These are phyloP conservation scores for Beauveria bassiana DNA, from an alignment of 2,329 filamentous ascomycete species.

Conservation along the genomic window DNA sequence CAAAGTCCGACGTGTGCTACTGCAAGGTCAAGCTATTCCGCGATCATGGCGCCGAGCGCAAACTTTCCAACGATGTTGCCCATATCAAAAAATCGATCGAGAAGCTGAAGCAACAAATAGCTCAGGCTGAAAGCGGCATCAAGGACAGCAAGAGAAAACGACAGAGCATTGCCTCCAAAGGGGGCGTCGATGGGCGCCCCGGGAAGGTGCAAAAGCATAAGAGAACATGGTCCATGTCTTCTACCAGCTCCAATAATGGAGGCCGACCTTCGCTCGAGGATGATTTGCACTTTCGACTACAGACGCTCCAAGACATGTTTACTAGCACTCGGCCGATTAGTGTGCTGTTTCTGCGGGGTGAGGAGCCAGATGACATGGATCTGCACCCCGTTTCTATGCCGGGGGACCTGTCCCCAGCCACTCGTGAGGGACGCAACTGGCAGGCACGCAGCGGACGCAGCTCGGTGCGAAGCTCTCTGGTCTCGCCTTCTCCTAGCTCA, in stretches of 20 bases:
- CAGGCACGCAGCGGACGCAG: conserved; percentile 44
- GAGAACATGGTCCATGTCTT: conserved; percentile 91
- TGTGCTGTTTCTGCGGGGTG: conserved; percentile 68
- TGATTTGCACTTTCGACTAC: conserved; percentile 70
- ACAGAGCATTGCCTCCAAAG: conserved; percentile 40
- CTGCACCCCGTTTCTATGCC: conserved; percentile 66
- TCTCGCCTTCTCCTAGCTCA: conserved; percentile 60
- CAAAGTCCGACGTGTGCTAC: conserved; percentile 68
- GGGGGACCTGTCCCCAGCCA: conserved; percentile 57
- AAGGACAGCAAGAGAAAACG: conserved; percentile 61
- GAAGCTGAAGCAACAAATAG: conserved; percentile 89
- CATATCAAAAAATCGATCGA: conserved; percentile 97
- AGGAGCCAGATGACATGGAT: conserved; percentile 73
- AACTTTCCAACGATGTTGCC: conserved; percentile 86
- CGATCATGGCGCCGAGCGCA: conserved; percentile 90
- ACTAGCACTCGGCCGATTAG: conserved; percentile 74
- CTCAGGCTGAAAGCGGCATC: conserved; percentile 62
- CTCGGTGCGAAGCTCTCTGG: conserved; percentile 53
- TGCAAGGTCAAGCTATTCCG: conserved; percentile 97
- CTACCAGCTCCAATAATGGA: conserved; percentile 54
- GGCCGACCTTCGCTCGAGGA: conserved; percentile 54
- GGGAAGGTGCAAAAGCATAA: conserved; percentile 89
- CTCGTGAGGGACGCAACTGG: conserved; percentile 44
- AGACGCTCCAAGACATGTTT: conserved; percentile 80
- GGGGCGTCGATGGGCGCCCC: conserved; percentile 48